Conservation (phyloP, 1,284 basidiomycete genomes). For the Caloboletus firmus region DNA sequence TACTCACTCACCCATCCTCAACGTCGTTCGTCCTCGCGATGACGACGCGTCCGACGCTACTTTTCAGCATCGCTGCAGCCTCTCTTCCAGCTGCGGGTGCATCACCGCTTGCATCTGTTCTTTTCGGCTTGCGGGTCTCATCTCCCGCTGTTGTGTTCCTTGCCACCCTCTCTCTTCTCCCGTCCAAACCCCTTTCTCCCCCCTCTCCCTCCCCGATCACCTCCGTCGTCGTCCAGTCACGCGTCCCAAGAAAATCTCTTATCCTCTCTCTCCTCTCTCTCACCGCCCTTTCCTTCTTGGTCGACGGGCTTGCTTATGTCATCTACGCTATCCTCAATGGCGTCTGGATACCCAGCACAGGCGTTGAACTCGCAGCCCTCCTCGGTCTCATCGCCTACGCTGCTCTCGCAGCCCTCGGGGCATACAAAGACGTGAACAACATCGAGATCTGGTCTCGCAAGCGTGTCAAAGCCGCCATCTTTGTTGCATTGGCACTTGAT, state of each 20-base stretch:
- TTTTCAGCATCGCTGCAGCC: slow-evolving; percentile 26
- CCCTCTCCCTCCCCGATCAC: slow-evolving; percentile 64
- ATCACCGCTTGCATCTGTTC: slow-evolving; percentile 38
- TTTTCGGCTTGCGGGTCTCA: slow-evolving; percentile 59
- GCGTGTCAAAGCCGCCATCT: slow-evolving; percentile 55
- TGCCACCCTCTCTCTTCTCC: slow-evolving; percentile 57
- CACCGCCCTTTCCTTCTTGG: slow-evolving; percentile 79
- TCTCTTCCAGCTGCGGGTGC: slow-evolving; percentile 28
- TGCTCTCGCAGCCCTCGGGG: slow-evolving; percentile 66
- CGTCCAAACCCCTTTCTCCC: slow-evolving; percentile 47
- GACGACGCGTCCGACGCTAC: slow-evolving; percentile 30
- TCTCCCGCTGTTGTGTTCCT: slow-evolving; percentile 65
- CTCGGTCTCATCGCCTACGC: slow-evolving; percentile 66
- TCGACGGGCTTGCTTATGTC: slow-evolving; percentile 76
- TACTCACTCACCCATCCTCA: not conserved
- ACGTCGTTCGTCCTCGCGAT: slow-evolving; percentile 13
- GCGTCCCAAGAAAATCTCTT: slow-evolving; percentile 66
- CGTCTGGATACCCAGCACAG: slow-evolving; percentile 62
- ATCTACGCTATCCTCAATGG: slow-evolving; percentile 62
- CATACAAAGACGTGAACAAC: slow-evolving; percentile 74
- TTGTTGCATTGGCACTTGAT: slow-evolving; percentile 56
- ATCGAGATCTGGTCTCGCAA: slow-evolving; percentile 67
- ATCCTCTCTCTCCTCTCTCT: slow-evolving; percentile 71
- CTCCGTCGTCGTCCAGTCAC: slow-evolving; percentile 69
- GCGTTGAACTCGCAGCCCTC: slow-evolving; percentile 66